Evolutionary conservation across 2,329 filamentous ascomycete species (phyloP), one percentile per base, ranked within the genome.

Genomic region (Botrytis fragariae): DNA sequence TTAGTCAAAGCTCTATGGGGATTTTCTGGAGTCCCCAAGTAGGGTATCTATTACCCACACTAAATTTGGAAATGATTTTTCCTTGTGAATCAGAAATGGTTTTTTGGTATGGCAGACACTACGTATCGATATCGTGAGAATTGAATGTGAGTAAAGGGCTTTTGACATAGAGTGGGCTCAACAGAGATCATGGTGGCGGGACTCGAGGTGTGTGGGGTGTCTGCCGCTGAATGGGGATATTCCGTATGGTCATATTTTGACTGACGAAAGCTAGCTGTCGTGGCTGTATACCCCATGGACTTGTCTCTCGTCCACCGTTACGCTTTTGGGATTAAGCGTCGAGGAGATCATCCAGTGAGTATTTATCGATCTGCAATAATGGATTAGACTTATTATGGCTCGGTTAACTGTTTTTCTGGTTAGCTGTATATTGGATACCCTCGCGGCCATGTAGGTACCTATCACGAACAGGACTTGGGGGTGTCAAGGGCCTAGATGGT

Each of bases 1-100:
- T 63, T 63, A 12, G 61, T 63, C 61, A 39, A 63, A 63, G 61
- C 61, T 63, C 61, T 42, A 44, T 63, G 61, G 61, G 61, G 61
- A 20, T 32, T 63, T 63, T 63, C 61, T 63, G 39, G 61, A 63
- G 61, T 42, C 42, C 37, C 45, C 45, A 25, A 59, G n/a, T 29
- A 57, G 51, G 22, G 22, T 54, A n/a, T n/a, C n/a, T 29, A 32
- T 57, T 14, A n/a, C 6, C 25, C 9, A 60, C 32, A 20, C 32
- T 60, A 39, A n/a, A 25, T 61, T n/a, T 61, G 22, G 35, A n/a
- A 39, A n/a, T 25, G 35, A 35, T 8, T 39, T 39, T 61, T 37
- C 12, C 59, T 61, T 6, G 32, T 37, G 57, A 35, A 10, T 60
- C 10, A 22, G 57, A 25, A 35, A 35, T 37, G 57, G 20, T 14